These are phyloP conservation scores for Cercospora sp. DNA, from an alignment of 2,329 filamentous ascomycete genomes.

Conservation along the genomic window DNA sequence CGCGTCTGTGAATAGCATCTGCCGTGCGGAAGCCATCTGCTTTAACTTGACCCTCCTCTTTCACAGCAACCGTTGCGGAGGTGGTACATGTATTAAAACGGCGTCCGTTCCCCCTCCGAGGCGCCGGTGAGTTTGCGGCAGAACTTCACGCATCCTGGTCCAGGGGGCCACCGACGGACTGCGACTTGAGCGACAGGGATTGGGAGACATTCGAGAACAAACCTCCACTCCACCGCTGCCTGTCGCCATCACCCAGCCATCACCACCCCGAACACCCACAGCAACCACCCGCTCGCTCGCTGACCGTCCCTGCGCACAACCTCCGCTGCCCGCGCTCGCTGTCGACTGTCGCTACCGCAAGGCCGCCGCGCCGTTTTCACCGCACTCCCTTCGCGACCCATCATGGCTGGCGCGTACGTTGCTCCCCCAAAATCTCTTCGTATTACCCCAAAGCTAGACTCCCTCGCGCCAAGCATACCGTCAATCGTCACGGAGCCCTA, in stretches of 20 bases:
- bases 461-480: conserved; percentile 2
- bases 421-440: conserved; percentile 12
- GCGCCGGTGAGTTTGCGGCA: not conserved
- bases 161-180: not conserved
- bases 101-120: not conserved
- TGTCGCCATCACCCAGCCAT: not conserved
- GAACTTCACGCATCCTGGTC: not conserved
- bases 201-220: conserved; percentile 3
- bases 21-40: not conserved
- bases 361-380: conserved; percentile 8
- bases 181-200: not conserved
- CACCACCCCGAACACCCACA: not conserved
- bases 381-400: conserved; percentile 7
- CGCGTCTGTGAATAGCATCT: not conserved
- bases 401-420: conserved; percentile 21
- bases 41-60: not conserved
- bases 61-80: not conserved
- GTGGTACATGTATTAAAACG: not conserved
- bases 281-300: not conserved
- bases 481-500: not conserved
- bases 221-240: not conserved
- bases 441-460: conserved; percentile 13
- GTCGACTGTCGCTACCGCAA: conserved; percentile 17
- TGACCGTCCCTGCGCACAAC: not conserved
- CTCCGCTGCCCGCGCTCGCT: not conserved